Evolutionary conservation across 2,329 filamentous ascomycete genomes (phyloP), one percentile per base, ranked within the genome.

Genomic region (Orbilia quercus): DNA sequence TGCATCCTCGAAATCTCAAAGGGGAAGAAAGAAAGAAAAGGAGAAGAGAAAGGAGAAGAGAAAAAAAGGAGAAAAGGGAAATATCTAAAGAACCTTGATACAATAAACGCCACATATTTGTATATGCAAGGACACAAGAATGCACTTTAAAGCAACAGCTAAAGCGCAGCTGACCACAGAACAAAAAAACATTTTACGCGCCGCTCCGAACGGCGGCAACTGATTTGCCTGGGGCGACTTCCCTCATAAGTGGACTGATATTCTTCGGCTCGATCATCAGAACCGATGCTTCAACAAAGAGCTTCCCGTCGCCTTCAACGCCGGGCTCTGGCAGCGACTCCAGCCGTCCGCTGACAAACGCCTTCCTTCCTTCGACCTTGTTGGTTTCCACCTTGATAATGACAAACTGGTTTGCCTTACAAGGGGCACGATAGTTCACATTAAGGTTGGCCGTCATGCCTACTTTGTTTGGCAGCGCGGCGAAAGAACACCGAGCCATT

Each of bases 291-390:
- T 96, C 91, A 6, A 90, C 92, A 70, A 97, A 80, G 77, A 85
- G 83, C 80, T 89, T 85, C 7, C 87, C 87, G 34, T 87, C 84
- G 76, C 82, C 83, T 45, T 58, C 51, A 22, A 20, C 44, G 14
- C 59, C 59, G 2, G 59, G 59, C 23, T 84, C 82, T 69, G 86
- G 86, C 73, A 98, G 81, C 63, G 91, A 89, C 85, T 96, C 92
- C 77, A 98, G 89, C 77, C 87, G 86, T 0, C 92, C 95, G 82
- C 91, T 89, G 0, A 97, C 92, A 92, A 92, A 97, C 11, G 92
- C 94, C 83, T 98, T 98, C 75, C 95, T 85, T 0, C 95, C 94
- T 79, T 98, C 92, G 0, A 94, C 90, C 82, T 90, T 93, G 7
- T 87, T 89, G 18, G 93, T 96, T 79, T 88, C 86, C 2, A 91